Percentiles rank a stretch among this genome's conserved stretches.
Evolutionary conservation across 2,329 filamentous ascomycete genomes (phyloP).

Genomic region (Plenodomus tracheiphilus): DNA sequence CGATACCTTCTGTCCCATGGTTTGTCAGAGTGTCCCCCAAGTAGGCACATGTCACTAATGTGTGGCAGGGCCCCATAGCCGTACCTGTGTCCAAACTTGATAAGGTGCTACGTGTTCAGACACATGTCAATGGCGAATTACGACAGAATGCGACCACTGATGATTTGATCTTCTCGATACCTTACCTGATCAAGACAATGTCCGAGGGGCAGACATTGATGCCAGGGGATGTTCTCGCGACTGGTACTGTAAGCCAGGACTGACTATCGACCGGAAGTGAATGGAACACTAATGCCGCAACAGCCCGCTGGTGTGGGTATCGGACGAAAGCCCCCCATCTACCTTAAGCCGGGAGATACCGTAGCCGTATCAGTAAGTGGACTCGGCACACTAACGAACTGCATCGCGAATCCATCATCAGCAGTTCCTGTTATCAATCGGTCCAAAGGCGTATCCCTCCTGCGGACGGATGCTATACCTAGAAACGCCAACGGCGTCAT

Average conservation of each 20-base stretch:
- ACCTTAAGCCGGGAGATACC: conserved; percentile 30
- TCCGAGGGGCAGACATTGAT: conserved; percentile 51
- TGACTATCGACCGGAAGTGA: conserved; percentile 37
- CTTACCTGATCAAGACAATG: conserved; percentile 51
- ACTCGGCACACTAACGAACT: conserved; percentile 32
- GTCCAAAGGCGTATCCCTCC: conserved; percentile 11
- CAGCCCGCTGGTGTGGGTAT: conserved; percentile 47
- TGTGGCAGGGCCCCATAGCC: conserved; percentile 53
- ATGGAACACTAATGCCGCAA: conserved; percentile 51
- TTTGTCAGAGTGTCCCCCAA: conserved; percentile 14
- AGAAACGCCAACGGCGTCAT: conserved; percentile 44
- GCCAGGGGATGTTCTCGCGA: conserved; percentile 53
- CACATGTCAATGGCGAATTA: conserved; percentile 52
- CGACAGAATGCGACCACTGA: conserved; percentile 54
- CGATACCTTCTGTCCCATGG: conserved; percentile 61
- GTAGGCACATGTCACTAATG: neutral
- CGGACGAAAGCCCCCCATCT: conserved; percentile 44
- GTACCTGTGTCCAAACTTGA: conserved; percentile 53
- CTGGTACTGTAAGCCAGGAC: conserved; percentile 56
- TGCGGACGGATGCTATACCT: conserved; percentile 48
- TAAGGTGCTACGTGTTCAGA: conserved; percentile 48
- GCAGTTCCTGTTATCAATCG: conserved; percentile 11
- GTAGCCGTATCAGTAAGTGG: conserved; percentile 29
- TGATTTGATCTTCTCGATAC: conserved; percentile 53
- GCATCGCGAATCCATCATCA: conserved; percentile 53